phyloP scores from a whole-genome alignment of 1,284 basidiomycete species.

The Amylostereum chailletii region DNA sequence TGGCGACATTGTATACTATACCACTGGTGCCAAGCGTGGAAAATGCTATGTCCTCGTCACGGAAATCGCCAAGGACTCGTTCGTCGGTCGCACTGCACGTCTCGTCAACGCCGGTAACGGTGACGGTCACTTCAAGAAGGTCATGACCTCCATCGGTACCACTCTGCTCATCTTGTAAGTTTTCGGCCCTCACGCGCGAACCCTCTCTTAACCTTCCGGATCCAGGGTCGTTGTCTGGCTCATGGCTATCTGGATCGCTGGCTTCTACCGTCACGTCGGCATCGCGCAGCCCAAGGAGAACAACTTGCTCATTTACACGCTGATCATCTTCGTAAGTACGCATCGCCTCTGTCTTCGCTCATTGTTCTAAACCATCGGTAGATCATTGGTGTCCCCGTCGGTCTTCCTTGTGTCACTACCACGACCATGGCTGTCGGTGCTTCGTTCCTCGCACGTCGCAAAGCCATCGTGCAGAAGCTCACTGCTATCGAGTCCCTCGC shows the following conservation, averaged over 20 bases:
- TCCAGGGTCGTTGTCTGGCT: constrained; percentile 34
- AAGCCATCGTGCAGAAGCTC: constrained; percentile 53
- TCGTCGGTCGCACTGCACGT: constrained; percentile 38
- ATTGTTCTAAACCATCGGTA: background rate
- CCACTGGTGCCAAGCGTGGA: constrained; percentile 38
- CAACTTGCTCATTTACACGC: constrained; percentile 38
- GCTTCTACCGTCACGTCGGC: constrained; percentile 34
- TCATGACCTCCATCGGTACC: constrained; percentile 40
- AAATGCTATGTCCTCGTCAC: constrained; percentile 37
- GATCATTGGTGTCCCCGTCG: constrained; percentile 46
- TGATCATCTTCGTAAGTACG: constrained; percentile 26
- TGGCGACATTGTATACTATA: constrained; percentile 36
- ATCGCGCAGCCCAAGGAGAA: constrained; percentile 39
- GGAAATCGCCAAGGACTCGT: constrained; percentile 32
- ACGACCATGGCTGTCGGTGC: constrained; percentile 48
- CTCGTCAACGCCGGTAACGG: constrained; percentile 26
- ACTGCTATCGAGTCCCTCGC: constrained; percentile 50
- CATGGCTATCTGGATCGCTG: constrained; percentile 34
- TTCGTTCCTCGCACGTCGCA: constrained; percentile 41
- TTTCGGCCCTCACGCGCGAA: background rate
- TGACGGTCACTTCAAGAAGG: constrained; percentile 41
- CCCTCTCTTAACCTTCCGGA: too few relatives aligned
- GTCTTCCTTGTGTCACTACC: constrained; percentile 31
- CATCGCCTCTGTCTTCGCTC: background rate
- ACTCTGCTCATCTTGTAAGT: constrained; percentile 32